These are phyloP conservation scores for Scedosporium boydii DNA, from an alignment of 2,329 filamentous ascomycete genomes.

Conservation along the genomic window DNA sequence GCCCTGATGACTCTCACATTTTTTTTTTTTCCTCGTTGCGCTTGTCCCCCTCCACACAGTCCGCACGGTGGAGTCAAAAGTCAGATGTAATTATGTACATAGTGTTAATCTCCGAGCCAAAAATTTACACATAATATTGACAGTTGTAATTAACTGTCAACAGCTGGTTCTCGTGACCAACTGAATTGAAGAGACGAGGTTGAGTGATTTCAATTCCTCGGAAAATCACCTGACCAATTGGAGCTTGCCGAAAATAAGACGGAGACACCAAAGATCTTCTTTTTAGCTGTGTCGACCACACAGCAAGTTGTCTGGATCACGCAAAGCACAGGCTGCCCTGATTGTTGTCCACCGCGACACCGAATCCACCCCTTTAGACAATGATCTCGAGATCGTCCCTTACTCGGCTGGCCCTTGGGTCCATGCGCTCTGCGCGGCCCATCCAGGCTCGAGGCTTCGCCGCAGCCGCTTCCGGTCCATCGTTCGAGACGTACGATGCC, in stretches of 20 bases:
- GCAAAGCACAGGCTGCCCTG: constrained; percentile 9
- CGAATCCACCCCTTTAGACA: constrained; percentile 41
- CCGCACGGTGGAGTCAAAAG: not conserved
- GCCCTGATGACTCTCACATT: not conserved
- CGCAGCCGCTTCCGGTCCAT: constrained; percentile 55
- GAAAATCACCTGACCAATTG: constrained; percentile 8
- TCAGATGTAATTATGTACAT: not conserved
- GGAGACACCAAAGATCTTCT: constrained; percentile 5
- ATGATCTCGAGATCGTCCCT: constrained; percentile 56
- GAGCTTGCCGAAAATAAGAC: constrained; percentile 8
- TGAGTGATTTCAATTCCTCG: constrained; percentile 6
- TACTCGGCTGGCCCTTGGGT: constrained; percentile 47
- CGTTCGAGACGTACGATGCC: constrained; percentile 80
- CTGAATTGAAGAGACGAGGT: not conserved
- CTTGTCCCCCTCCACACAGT: not conserved
- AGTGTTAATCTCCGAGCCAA: too few relatives aligned
- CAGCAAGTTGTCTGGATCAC: constrained; percentile 7
- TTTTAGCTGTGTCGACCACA: constrained; percentile 7
- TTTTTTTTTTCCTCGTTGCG: not conserved
- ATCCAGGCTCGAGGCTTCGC: constrained; percentile 42
- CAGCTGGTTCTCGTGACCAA: not conserved
- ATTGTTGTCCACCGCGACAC: constrained; percentile 43
- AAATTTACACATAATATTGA: not conserved
- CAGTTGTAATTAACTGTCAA: not conserved
- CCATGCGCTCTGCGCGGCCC: constrained; percentile 46